Evolutionary conservation across 257 asterid genomes (phyloP).

Genomic region (Solanum lycopersicoides): DNA sequence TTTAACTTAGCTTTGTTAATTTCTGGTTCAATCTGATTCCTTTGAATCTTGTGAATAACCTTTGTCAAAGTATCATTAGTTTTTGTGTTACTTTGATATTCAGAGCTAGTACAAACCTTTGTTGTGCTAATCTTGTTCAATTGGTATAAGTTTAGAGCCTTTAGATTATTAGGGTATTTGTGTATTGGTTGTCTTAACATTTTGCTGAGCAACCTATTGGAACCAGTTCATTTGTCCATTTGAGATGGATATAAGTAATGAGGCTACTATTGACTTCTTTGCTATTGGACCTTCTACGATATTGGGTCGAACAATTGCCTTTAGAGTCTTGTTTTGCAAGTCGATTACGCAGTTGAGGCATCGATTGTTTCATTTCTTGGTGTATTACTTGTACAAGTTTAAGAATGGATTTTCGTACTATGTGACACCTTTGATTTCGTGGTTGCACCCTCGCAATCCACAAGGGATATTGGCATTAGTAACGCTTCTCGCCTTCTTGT

Average conservation of each 20-base stretch:
- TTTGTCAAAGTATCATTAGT: not conserved
- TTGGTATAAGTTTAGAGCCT: not conserved
- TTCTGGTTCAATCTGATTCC: not conserved
- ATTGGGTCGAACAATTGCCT: conserved; percentile 76
- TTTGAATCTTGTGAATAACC: not conserved
- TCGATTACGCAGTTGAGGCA: conserved; percentile 66
- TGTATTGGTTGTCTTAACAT: not conserved
- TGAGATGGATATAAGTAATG: conserved; percentile 73
- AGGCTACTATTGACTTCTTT: conserved; percentile 80
- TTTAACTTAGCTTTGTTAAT: not conserved
- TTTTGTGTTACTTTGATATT: not conserved
- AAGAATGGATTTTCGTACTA: conserved; percentile 24
- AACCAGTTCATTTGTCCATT: not conserved
- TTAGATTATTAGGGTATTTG: not conserved
- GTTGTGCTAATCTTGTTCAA: not conserved
- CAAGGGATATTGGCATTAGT: conserved; percentile 76
- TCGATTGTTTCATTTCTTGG: conserved; percentile 19
- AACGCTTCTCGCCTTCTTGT: conserved; percentile 54
- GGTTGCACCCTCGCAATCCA: conserved; percentile 82
- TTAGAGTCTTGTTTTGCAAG: conserved; percentile 75
- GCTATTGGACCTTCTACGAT: conserved; percentile 79
- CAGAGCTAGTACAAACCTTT: not conserved
- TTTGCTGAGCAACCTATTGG: not conserved
- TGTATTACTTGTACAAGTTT: conserved; percentile 24
- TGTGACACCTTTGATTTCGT: conserved; percentile 45